Base-by-base conservation (phyloP, 768 basidiomycete genomes). In the Multifurca ochricompacta region DNA sequence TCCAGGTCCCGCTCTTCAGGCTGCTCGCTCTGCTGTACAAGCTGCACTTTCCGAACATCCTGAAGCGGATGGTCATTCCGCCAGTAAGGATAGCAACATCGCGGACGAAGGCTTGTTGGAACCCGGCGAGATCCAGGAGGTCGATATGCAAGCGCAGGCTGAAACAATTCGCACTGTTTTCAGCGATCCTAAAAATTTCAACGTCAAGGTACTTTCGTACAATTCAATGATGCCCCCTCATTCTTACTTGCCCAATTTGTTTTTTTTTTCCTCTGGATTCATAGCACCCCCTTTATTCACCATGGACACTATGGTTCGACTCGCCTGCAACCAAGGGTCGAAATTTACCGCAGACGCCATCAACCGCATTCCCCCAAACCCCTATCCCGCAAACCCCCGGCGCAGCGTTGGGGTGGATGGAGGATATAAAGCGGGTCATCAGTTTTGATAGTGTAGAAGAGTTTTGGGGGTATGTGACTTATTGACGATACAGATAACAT, bases 231-330 rank as follows among this genome's bases (percentile, higher is more conserved):
- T 19, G 3, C 49, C 13, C 37, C 25, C 6, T 11, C 31, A 10
- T 48, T 37, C 56, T 41, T 1, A 31, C 36, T 30, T 4, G 25
- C 11, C 6, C 18, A 34, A 16, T 8, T 19, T 49, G 45, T 43
- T 28, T 42, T 48, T 25, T 48, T 49, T 46, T 43, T 28, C 35
- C 42, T 25, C 36, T 30, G 21, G 10, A 32, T 31, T 32, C 28
- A 30, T 37, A 96, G 93, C 93, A 97, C 67, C 93, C 93, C 11
- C 80, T 97, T 40, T 95, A 82, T 70, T 92, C 93, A 27, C 77
- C 87, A 8, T 96, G 94, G 94, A 97, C 93, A 6, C 82, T 99
- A 27, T 97, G 92, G 92, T 99, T 97, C 68, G 95, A 98, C 68
- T 95, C 94, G 32, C 91, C 91, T 0, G 78, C 82, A 40, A 91